These are phyloP conservation scores for Fusarium miscanthi DNA, from an alignment of 2,329 filamentous ascomycete species.

Conservation along the genomic window DNA sequence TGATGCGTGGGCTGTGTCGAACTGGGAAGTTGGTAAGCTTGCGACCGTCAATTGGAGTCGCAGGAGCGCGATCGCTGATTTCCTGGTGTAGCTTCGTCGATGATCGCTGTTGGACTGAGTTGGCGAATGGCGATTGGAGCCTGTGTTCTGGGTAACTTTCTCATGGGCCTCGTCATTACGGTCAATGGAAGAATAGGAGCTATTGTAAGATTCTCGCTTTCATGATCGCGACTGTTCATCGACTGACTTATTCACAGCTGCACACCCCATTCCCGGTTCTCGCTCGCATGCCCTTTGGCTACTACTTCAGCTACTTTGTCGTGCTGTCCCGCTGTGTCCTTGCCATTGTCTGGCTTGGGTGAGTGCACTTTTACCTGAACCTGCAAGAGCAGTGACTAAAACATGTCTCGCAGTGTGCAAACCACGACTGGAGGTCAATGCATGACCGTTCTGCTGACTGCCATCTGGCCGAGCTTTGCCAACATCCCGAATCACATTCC, in stretches of 20 bases:
- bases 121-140: constrained; percentile 16
- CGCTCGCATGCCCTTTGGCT: constrained; percentile 11
- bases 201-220: background rate
- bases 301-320: constrained; percentile 14
- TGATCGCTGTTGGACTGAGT: constrained; percentile 14
- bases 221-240: background rate
- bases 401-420: background rate
- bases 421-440: constrained; percentile 16
- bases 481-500: constrained; percentile 8
- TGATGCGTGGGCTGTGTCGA: constrained; percentile 14
- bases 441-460: constrained; percentile 10
- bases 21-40: constrained; percentile 16
- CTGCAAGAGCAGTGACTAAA: background rate
- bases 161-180: constrained; percentile 11
- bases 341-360: constrained; percentile 13
- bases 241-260: background rate
- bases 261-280: constrained; percentile 10
- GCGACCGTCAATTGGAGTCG: too few relatives aligned
- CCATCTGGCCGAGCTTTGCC: constrained; percentile 15
- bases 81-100: background rate
- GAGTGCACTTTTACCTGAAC: background rate
- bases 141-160: constrained; percentile 10
- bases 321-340: constrained; percentile 12
- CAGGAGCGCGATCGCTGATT: background rate
- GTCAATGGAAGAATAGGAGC: constrained; percentile 13